Evolutionary conservation across 106 monocot species (phyloP), one percentile per base, ranked within the genome.

Genomic region (Acorus calamus): DNA sequence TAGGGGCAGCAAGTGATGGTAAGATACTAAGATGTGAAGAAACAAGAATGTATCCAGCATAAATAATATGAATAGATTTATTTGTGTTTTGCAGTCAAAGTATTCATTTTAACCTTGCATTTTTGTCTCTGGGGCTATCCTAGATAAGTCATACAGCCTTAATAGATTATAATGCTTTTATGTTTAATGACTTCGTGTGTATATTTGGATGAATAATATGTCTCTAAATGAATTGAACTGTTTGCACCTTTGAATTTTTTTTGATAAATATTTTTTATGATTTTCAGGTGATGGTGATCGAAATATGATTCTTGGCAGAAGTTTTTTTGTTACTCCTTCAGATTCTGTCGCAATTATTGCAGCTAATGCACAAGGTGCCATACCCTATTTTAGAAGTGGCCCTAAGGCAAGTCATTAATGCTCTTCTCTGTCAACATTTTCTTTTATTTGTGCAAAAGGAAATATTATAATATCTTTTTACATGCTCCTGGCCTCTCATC

Each of bases 1-100:
- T 98, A 14, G 98, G 98, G 73, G 98, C 92, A 61, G 98, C 98
- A 68, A 98, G 98, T 69, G 98, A 98, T 77, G 98, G 98, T 98
- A 86, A 73, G 76, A 28, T 28, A 28, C 92, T 98, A 86, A 73
- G 76, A 28, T 28, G 1, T 28, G 28, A 28, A 28, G 28, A 28
- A 28, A 28, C 28, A 28, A 28, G 28, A 28, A 28, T 28, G 28
- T 28, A 28, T 28, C 1, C 1, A 28, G 28, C 28, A 28, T 28
- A 28, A 28, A 28, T 28, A 28, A 28, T 28, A 28, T 28, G 28
- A 28, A 28, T 28, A 28, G 28, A 28, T 28, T 28, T 28, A 28
- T 28, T 28, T 1, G 28, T 28, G 28, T 28, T 28, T 28, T 28
- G 28, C 28, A 0, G 28, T 28, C 28, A 28, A 28, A 28, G 28